phyloP scores from a whole-genome alignment of 352 stramenopile species.

The Pythium periplocum region DNA sequence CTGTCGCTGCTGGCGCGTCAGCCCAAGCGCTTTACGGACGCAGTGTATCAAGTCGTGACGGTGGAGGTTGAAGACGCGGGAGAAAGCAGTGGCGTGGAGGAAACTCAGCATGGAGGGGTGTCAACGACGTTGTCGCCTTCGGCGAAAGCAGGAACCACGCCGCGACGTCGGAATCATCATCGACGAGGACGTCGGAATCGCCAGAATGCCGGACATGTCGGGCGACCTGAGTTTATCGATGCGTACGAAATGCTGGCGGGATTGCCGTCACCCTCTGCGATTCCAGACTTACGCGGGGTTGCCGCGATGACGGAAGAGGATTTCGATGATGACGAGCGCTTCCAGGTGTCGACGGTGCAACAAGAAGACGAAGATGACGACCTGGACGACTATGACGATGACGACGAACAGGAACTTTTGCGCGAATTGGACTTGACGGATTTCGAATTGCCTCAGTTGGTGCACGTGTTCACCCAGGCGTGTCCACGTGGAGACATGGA shows the following conservation, averaged over 20 bases:
- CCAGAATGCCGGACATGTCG: conserved; percentile 12
- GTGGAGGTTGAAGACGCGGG: not conserved
- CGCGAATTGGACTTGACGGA: conserved; percentile 70
- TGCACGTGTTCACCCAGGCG: conserved; percentile 79
- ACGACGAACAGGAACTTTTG: conserved; percentile 36
- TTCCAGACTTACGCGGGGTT: not conserved
- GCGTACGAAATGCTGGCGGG: conserved; percentile 16
- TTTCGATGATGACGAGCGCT: conserved; percentile 1
- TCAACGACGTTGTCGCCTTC: conserved; percentile 1
- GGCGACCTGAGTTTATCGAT: conserved; percentile 19
- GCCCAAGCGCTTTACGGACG: conserved; percentile 46
- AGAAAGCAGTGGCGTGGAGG: not conserved
- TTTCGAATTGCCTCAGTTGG: conserved; percentile 78
- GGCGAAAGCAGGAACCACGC: conserved; percentile 4
- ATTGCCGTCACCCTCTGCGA: not conserved
- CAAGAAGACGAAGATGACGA: conserved; percentile 2
- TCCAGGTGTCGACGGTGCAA: not conserved
- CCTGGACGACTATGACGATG: conserved; percentile 3
- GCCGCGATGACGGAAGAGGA: conserved; percentile 8
- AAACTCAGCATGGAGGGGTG: not conserved
- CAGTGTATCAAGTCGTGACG: conserved; percentile 37
- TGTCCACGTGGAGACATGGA: conserved; percentile 71
- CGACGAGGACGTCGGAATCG: conserved; percentile 8
- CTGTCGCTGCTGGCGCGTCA: conserved; percentile 56
- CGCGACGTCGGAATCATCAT: conserved; percentile 6